Conservation (phyloP, 176 grass and related monocot species). For the Musa schizocarpa region DNA sequence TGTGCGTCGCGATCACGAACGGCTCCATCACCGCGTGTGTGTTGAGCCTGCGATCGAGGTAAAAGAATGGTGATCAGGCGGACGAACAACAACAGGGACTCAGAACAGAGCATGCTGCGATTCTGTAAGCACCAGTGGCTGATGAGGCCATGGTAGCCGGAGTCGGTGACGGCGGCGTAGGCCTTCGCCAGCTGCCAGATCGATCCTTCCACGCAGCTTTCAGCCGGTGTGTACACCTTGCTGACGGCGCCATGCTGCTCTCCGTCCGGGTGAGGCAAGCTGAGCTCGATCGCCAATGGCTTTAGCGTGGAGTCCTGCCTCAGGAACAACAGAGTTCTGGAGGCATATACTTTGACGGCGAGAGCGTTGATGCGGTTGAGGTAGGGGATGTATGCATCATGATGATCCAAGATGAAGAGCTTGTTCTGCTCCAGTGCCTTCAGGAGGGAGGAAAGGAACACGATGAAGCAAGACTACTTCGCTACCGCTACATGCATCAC, state of each 20-base stretch:
- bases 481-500: too few species aligned
- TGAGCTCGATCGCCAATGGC: constrained; percentile 1
- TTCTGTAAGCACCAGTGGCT: neutral
- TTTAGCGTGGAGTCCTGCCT: neutral
- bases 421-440: constrained; percentile 47
- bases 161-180: neutral
- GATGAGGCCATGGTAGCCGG: neutral
- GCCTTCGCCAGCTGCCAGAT: neutral
- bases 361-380: too few species aligned
- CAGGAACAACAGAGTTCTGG: neutral
- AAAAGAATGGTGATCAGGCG: neutral
- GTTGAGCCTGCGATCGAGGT: neutral
- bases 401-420: constrained; percentile 77
- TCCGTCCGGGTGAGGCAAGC: neutral
- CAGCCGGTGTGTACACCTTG: neutral
- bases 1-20: neutral
- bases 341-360: neutral
- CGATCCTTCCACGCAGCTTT: neutral
- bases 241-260: neutral
- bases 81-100: neutral
- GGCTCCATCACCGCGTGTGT: neutral
- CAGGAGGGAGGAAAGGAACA: neutral
- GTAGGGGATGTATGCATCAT: neutral
- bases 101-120: neutral
- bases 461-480: too few species aligned